Conservation (phyloP, 345 rosid genomes). For the Acer negundo region DNA sequence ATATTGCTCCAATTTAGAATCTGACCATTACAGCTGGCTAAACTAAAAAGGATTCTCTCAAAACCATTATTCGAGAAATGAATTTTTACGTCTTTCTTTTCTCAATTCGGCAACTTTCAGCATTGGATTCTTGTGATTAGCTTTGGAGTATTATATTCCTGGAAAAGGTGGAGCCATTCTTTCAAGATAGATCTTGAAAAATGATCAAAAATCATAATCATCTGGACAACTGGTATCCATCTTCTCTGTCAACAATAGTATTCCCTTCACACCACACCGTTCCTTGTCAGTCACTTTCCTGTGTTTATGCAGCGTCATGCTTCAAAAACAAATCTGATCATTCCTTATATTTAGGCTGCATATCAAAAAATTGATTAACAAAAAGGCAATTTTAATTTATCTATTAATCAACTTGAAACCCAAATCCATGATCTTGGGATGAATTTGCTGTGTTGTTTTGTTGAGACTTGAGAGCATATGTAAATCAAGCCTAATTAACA, state of each 20-base stretch:
- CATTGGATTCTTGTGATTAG: background rate
- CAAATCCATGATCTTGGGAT: background rate
- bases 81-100: background rate
- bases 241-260: background rate
- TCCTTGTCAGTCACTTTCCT: background rate
- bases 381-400: background rate
- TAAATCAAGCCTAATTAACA: background rate
- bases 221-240: background rate
- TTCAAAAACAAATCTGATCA: background rate
- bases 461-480: background rate
- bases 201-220: background rate
- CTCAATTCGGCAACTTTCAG: background rate
- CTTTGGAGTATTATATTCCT: background rate
- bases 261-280: background rate
- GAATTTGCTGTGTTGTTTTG: too few species aligned
- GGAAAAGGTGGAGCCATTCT: background rate
- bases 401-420: background rate
- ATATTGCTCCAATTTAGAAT: background rate
- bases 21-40: too few species aligned
- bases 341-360: background rate
- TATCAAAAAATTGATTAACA: background rate
- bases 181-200: slow-evolving; percentile 7
- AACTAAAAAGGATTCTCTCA: background rate
- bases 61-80: background rate
- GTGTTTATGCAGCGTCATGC: background rate